Evolutionary conservation across 2,329 filamentous ascomycete species (phyloP), one percentile per base, ranked within the genome.

Genomic region (Alternaria gaisen): DNA sequence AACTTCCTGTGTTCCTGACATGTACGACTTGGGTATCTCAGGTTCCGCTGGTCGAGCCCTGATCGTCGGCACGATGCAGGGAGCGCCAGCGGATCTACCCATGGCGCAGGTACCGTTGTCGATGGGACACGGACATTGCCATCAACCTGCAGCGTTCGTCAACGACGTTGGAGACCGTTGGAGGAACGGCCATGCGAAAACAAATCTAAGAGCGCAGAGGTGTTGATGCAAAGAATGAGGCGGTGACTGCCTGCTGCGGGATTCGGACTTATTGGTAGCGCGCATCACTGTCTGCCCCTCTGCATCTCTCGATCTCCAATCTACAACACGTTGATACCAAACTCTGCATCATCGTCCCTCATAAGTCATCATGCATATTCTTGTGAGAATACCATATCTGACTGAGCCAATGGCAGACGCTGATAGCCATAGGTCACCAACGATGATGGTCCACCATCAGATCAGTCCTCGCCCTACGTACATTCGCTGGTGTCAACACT

Each of bases 361-460:
- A 47, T 40, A 24, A 48, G 26, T 11, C 54, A 73, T 61, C 20
- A 79, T 80, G 77, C 78, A 80, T 65, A 79, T 80, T 47, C 75
- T 79, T 32, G 77, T 79, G 72, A 56, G 72, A 32, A 16, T 7
- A 5, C 5, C 1, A 5, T 34, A 41, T 14, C 34, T 41, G 2
- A 32, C 6, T 20, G n/a, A 20, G 46, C 32, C 44, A 54, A 56
- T 63, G 56, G 53, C 42, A 53, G 46, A 60, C 9, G 40, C 58
- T 54, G 51, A 60, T 36, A 22, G 11, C 9, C 32, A 32, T 58
- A 84, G 82, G 76, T 84, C 9, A 83, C 81, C 14, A 84, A 84
- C 72, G 83, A 84, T 62, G 83, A 84, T 70, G 83, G 83, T 41
- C 83, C 83, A 16, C 83, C 83, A n/a, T 83, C 81, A 8, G 74